Evolutionary conservation across 345 rosid genomes (phyloP), one percentile per base, ranked within the genome.

Genomic region (Erysimum cheiranthoides): DNA sequence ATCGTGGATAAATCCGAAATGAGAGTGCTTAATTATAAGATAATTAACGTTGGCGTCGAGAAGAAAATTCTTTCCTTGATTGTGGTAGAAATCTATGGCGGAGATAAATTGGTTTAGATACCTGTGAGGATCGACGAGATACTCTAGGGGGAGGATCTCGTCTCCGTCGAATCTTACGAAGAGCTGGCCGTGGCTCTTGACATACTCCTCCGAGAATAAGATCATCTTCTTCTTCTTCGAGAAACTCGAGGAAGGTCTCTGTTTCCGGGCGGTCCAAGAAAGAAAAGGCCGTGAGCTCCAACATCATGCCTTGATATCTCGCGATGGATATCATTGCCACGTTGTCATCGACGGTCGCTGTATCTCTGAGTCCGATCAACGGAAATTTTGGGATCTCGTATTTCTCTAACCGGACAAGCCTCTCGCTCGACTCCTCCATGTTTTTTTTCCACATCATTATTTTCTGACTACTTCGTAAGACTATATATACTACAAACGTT

Each of bases 11-110:
- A 34, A 3, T 45, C 45, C 59, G 3, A n/a, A 30, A 17, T 14
- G 7, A 49, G n/a, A 49, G 52, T 17, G 10, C 25, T 17, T 47
- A n/a, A 16, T 21, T 65, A n/a, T 5, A 65, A 17, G 34, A 59
- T 21, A n/a, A n/a, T 60, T n/a, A 52, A 60, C 56, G 74, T 75
- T 50, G 38, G n/a, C 47, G 31, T 51, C 69, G 54, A 40, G 69
- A 75, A 51, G 57, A 75, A 18, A 30, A 38, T 5, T 38, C 14
- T 51, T 60, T 75, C 7, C 63, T 53, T 50, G 73, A 36, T 56
- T 34, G 74, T 10, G 74, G 79, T 0, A 75, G 62, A 60, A 75
- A 75, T 7, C 74, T 50, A 68, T 68, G 69, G 54, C 79, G 63
- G 30, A 75, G 79, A 75, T 75, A 61, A 32, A 51, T 34, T 1